These are phyloP conservation scores for Fusarium liriodendri DNA, from an alignment of 2,329 filamentous ascomycete genomes.

Conservation along the genomic window DNA sequence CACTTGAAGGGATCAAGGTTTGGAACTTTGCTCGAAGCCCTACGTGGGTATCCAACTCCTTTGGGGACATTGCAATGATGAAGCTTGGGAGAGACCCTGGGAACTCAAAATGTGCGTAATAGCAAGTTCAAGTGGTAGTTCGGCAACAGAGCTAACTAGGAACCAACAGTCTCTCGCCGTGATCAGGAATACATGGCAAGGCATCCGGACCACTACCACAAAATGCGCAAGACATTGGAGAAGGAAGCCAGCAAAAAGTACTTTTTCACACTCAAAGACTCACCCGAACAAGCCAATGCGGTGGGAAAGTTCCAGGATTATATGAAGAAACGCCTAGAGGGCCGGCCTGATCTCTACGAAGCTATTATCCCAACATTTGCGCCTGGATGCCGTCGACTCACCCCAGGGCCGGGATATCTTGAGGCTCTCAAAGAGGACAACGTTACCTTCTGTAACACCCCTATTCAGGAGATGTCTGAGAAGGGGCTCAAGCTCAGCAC, in stretches of 20 bases:
- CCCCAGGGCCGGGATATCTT: slow-evolving; percentile 20
- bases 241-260: slow-evolving; percentile 1
- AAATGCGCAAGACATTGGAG: slow-evolving; percentile 17
- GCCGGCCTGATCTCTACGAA: background rate
- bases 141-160: background rate
- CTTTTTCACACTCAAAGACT: slow-evolving; percentile 4
- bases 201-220: slow-evolving; percentile 5
- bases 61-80: slow-evolving; percentile 13
- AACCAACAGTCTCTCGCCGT: slow-evolving; percentile 1
- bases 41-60: slow-evolving; percentile 7
- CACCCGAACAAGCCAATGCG: background rate
- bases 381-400: slow-evolving; percentile 21
- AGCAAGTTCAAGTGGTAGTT: background rate
- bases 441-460: background rate
- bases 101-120: slow-evolving; percentile 12
- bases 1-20: background rate
- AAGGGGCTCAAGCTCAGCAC: background rate
- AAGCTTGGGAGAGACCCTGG: slow-evolving; percentile 16
- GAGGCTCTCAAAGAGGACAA: slow-evolving; percentile 24
- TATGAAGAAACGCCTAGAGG: slow-evolving; percentile 5
- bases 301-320: background rate
- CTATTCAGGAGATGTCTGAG: background rate
- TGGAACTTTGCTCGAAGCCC: slow-evolving; percentile 4
- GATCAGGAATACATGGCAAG: slow-evolving; percentile 23
- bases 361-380: slow-evolving; percentile 14